Evolutionary conservation across 352 stramenopile genomes (phyloP).

Genomic region (Elongisporangium prolatum): DNA sequence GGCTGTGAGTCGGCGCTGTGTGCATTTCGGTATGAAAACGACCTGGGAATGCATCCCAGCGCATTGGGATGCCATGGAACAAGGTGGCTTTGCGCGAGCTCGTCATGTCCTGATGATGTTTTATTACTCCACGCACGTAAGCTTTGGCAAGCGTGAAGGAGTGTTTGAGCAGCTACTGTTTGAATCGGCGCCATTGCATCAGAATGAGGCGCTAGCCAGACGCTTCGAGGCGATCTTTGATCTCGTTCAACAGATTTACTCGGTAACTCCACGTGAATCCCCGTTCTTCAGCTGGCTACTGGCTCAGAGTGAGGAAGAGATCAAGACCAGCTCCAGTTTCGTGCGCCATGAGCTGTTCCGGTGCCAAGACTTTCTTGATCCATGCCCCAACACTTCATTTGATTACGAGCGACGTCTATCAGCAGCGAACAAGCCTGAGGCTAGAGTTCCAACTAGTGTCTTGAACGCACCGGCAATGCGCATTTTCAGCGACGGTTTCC

Average conservation of each 20-base stretch:
- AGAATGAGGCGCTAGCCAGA: conserved; percentile 33
- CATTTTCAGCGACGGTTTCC: conserved; percentile 55
- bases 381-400: conserved; percentile 19
- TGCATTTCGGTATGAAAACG: conserved; percentile 51
- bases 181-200: conserved; percentile 27
- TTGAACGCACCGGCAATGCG: conserved; percentile 36
- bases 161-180: conserved; percentile 47
- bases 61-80: conserved; percentile 52
- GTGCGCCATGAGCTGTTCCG: conserved; percentile 23
- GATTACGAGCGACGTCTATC: conserved; percentile 24
- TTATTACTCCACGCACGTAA: conserved; percentile 61
- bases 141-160: conserved; percentile 37
- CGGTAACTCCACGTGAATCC: conserved; percentile 27
- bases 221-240: conserved; percentile 37
- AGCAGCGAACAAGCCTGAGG: background rate
- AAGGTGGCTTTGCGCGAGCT: conserved; percentile 30
- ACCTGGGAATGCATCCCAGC: conserved; percentile 65
- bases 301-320: conserved; percentile 45
- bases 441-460: conserved; percentile 1
- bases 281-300: conserved; percentile 56
- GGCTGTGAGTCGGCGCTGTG: conserved; percentile 40
- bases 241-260: conserved; percentile 27
- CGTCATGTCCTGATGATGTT: conserved; percentile 53
- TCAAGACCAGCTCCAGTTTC: conserved; percentile 19
- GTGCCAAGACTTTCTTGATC: conserved; percentile 36